A percentile compares a stretch with the other conserved stretches of the same genome.
phyloP scores from a whole-genome alignment of 192 early-diverging fungal species.

The Diversispora epigaea region DNA sequence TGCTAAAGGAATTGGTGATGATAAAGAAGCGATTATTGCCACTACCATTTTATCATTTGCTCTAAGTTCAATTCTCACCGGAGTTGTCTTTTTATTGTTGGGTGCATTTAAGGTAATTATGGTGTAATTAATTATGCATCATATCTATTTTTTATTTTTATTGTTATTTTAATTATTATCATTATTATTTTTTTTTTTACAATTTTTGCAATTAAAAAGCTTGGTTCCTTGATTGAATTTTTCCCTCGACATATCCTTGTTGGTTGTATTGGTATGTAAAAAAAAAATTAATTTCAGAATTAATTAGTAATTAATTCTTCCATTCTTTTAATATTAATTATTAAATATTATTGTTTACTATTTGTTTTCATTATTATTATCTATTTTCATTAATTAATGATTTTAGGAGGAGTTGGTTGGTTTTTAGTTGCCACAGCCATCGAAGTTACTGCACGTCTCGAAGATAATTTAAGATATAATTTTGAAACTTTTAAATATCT shows the following conservation, averaged over 20 bases:
- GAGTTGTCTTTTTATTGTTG: slow-evolving; percentile 79
- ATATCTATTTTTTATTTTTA: slow-evolving; percentile 1
- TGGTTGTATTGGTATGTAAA: slow-evolving; percentile 77
- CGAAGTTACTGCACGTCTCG: slow-evolving; percentile 76
- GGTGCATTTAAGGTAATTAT: slow-evolving; percentile 75
- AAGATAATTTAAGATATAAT: slow-evolving; percentile 54
- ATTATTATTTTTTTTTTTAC: slow-evolving; percentile 11
- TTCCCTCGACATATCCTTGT: slow-evolving; percentile 93
- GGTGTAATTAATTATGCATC: background rate
- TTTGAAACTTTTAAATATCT: slow-evolving; percentile 62
- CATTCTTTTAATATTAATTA: background rate
- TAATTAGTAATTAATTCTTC: background rate
- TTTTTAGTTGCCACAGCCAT: slow-evolving; percentile 91
- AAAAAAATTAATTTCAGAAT: background rate
- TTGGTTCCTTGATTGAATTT: slow-evolving; percentile 77
- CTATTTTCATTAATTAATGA: too few species aligned
- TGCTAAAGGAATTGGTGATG: slow-evolving; percentile 46
- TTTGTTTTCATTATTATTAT: too few species aligned
- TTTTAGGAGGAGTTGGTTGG: slow-evolving; percentile 78
- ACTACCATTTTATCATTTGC: slow-evolving; percentile 91
- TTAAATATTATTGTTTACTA: too few species aligned
- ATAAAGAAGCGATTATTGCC: slow-evolving; percentile 72
- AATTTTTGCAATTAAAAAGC: slow-evolving; percentile 25
- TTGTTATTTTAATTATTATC: background rate
- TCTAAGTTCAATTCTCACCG: slow-evolving; percentile 85